These are phyloP conservation scores for Leucosporidium scottii DNA, from an alignment of 768 basidiomycete genomes.

Conservation along the genomic window DNA sequence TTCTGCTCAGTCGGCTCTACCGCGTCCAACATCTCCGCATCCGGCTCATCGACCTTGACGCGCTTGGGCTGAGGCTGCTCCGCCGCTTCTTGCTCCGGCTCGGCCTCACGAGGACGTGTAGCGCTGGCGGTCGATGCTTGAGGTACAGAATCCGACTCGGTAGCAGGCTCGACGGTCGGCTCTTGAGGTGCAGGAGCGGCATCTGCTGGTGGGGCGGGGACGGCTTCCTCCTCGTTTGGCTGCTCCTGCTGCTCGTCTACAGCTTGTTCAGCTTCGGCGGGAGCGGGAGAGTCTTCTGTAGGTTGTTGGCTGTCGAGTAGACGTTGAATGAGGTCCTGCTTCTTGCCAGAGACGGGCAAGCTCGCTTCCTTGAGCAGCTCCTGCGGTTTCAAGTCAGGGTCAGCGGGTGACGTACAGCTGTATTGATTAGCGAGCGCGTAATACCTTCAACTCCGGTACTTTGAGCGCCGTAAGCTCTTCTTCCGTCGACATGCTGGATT, in stretches of 20 bases:
- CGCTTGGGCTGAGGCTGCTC: slow-evolving; percentile 2
- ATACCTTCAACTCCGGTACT: slow-evolving; percentile 22
- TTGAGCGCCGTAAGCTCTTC: slow-evolving; percentile 7
- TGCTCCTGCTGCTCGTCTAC: not conserved
- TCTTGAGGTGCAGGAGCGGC: not conserved
- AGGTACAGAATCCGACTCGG: not conserved
- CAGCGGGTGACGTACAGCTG: not conserved
- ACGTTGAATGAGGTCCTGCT: slow-evolving; percentile 23
- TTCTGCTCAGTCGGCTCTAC: not conserved
- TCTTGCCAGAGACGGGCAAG: slow-evolving; percentile 20
- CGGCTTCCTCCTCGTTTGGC: slow-evolving; percentile 8
- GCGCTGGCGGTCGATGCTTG: not conserved
- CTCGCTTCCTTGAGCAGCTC: slow-evolving; percentile 11
- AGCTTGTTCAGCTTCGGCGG: not conserved
- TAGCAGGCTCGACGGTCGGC: not conserved
- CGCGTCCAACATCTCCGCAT: not conserved
- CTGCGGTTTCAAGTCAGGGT: not conserved
- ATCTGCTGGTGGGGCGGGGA: not conserved
- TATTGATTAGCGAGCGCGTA: not conserved
- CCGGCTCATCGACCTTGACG: not conserved
- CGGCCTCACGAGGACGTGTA: not conserved
- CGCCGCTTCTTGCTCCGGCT: not conserved
- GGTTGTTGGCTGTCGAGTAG: slow-evolving; percentile 4
- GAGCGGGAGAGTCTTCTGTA: too few relatives aligned
- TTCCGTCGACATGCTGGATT: not conserved